Percentiles rank a stretch among this genome's conserved stretches.
phyloP scores from a whole-genome alignment of 225 moss, liverwort and hornwort species.

The Antitrichia curtipendula region DNA sequence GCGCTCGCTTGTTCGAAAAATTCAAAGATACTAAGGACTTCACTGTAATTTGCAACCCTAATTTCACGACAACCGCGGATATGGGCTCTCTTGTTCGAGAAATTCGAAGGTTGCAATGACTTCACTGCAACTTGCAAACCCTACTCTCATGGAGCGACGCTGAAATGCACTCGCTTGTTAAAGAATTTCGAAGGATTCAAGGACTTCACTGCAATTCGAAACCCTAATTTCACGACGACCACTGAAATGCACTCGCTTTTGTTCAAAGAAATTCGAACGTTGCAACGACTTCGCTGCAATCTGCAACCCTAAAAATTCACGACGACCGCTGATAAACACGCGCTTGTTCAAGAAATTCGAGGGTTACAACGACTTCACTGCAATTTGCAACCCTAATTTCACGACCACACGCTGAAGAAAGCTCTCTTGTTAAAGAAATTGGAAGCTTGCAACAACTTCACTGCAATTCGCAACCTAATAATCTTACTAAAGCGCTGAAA shows the following conservation, averaged over 20 bases:
- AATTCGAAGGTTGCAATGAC: neutral
- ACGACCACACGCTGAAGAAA: neutral
- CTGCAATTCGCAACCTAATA: neutral
- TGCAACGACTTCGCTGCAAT: neutral
- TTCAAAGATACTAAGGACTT: neutral
- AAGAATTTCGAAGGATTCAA: neutral
- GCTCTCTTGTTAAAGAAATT: no score
- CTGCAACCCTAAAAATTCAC: neutral
- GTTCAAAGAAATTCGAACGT: neutral
- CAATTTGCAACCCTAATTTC: neutral
- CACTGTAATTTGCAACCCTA: neutral
- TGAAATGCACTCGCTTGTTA: neutral
- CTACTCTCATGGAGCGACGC: neutral
- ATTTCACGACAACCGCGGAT: no score
- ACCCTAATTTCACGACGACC: neutral
- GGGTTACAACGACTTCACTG: neutral
- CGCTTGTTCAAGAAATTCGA: neutral
- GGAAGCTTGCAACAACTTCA: neutral
- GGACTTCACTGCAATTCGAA: neutral
- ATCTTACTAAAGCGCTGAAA: neutral
- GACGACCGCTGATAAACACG: neutral
- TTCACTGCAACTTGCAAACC: neutral
- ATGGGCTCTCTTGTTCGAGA: neutral
- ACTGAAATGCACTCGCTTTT: no score
- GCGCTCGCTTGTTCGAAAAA: neutral